Evolutionary conservation across 768 basidiomycete genomes (phyloP).

Genomic region (Russula griseocarnosa): DNA sequence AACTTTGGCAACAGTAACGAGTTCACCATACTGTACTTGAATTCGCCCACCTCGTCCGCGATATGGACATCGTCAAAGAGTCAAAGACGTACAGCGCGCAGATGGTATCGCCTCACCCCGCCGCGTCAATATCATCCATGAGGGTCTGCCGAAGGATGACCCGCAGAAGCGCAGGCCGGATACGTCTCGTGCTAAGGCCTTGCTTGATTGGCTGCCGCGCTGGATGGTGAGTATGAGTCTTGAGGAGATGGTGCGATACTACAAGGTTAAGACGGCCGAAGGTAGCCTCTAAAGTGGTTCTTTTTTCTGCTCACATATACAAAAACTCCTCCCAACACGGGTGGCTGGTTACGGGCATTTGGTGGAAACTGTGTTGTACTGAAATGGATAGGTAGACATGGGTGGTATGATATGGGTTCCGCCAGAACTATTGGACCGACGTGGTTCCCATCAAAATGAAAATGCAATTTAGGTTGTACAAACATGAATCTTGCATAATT

Average conservation of each 20-base stretch:
- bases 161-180: conserved; percentile 93
- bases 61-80: too few species aligned
- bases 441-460: neutral
- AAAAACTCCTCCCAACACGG: neutral
- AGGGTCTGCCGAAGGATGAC: conserved; percentile 85
- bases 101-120: conserved; percentile 54
- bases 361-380: neutral
- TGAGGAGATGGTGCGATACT: conserved; percentile 93
- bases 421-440: too few species aligned
- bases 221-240: conserved; percentile 93
- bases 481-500: conserved; percentile 2
- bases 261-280: conserved; percentile 84
- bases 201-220: conserved; percentile 83
- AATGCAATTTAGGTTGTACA: neutral
- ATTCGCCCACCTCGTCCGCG: conserved; percentile 88
- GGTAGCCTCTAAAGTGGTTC: conserved; percentile 54
- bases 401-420: neutral
- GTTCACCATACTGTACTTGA: conserved; percentile 93
- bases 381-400: neutral
- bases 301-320: neutral
- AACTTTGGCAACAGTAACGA: conserved; percentile 97
- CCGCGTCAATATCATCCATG: conserved; percentile 67
- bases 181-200: conserved; percentile 81
- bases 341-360: neutral
- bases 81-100: conserved; percentile 87